These are phyloP conservation scores for Bonia amplexicaulis DNA, from an alignment of 176 grass and related monocot genomes.

Conservation along the genomic window DNA sequence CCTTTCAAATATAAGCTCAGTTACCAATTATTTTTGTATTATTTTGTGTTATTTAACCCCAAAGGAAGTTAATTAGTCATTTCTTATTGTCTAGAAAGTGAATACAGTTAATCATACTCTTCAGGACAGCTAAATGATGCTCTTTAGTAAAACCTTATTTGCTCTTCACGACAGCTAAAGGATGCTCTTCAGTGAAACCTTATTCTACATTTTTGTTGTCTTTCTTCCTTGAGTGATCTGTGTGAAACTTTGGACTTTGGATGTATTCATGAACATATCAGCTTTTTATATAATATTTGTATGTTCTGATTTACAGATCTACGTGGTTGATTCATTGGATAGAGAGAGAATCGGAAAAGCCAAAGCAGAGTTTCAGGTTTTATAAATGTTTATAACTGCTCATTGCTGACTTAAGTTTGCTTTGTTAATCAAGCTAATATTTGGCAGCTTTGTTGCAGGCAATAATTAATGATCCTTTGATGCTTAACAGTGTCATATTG, in stretches of 20 bases:
- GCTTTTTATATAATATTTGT: not conserved
- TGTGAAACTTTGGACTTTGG: not conserved
- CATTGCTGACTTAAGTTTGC: not conserved
- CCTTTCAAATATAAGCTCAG: not conserved
- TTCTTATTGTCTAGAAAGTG: not conserved
- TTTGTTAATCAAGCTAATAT: constrained; percentile 30
- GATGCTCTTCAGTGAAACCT: not conserved
- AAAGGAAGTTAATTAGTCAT: not conserved
- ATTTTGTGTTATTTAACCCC: not conserved
- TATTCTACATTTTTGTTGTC: not conserved
- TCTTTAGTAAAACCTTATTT: not conserved
- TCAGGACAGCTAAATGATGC: not conserved
- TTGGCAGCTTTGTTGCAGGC: constrained; percentile 37
- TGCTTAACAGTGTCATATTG: constrained; percentile 70
- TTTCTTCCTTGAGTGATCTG: not conserved
- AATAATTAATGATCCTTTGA: constrained; percentile 69
- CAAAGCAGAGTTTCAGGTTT: constrained; percentile 77
- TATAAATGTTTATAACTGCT: not conserved
- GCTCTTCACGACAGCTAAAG: not conserved
- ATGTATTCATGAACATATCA: not conserved
- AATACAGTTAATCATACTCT: not conserved
- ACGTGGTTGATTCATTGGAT: constrained; percentile 83
- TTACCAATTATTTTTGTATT: not conserved
- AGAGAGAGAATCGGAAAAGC: constrained; percentile 75
- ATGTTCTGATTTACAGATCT: constrained; percentile 51